These are phyloP conservation scores for Pestalotiopsis sp. DNA, from an alignment of 2,329 filamentous ascomycete species.

Conservation along the genomic window DNA sequence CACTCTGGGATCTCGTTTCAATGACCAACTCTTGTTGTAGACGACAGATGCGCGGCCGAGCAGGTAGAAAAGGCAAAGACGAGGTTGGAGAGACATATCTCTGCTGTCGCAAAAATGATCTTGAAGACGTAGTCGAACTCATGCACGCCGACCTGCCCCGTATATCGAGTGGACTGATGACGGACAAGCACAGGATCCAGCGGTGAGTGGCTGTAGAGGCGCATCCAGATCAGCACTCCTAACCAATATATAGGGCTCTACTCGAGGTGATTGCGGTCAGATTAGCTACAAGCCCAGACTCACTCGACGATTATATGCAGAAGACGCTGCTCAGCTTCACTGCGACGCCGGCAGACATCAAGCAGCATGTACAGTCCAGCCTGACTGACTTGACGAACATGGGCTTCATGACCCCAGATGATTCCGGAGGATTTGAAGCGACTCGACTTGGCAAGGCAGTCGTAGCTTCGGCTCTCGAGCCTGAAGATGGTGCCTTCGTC, in stretches of 20 bases:
- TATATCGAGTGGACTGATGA: constrained; percentile 67
- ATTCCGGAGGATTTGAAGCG: constrained; percentile 53
- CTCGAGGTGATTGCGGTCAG: constrained; percentile 70
- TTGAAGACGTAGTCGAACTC: constrained; percentile 69
- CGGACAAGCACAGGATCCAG: constrained; percentile 67
- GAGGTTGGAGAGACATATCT: constrained; percentile 76
- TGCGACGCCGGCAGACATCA: constrained; percentile 48
- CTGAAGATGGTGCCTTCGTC: constrained; percentile 74
- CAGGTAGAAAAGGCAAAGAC: constrained; percentile 77
- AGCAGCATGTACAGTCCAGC: constrained; percentile 56
- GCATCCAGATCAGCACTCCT: background rate
- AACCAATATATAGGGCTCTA: constrained; percentile 52
- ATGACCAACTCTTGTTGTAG: background rate
- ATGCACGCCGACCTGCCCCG: constrained; percentile 72
- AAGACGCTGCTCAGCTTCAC: constrained; percentile 67
- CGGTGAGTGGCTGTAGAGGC: constrained; percentile 41
- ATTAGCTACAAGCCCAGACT: constrained; percentile 64
- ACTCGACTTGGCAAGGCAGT: constrained; percentile 70
- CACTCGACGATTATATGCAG: constrained; percentile 66
- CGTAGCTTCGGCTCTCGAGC: constrained; percentile 70
- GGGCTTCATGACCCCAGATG: constrained; percentile 54
- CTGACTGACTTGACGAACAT: constrained; percentile 56
- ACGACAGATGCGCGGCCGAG: constrained; percentile 77
- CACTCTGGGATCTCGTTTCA: background rate
- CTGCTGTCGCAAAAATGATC: constrained; percentile 67